phyloP scores from a whole-genome alignment of 129 eudicot genomes.

The Flaveria brownii region DNA sequence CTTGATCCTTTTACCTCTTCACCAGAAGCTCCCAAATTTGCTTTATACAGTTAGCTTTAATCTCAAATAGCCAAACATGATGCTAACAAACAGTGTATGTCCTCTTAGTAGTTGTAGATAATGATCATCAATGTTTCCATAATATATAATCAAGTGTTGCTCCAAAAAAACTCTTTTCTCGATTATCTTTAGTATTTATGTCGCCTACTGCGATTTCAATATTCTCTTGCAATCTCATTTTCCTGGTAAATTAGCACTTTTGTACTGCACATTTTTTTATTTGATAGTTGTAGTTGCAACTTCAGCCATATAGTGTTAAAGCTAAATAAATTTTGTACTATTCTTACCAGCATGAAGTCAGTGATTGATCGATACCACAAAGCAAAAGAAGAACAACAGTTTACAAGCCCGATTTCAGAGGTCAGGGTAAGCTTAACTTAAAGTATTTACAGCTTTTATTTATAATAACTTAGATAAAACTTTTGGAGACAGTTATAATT shows the following conservation, averaged over 20 bases:
- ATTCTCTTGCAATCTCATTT: background rate
- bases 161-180: no score
- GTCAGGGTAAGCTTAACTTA: constrained; percentile 54
- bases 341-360: constrained; percentile 70
- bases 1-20: no score
- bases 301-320: background rate
- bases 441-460: background rate
- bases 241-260: background rate
- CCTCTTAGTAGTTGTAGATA: background rate
- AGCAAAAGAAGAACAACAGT: constrained; percentile 64
- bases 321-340: constrained; percentile 29
- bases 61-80: background rate
- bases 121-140: background rate
- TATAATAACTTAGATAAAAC: background rate
- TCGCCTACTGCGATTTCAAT: no score
- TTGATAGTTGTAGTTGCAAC: background rate
- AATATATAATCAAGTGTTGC: no score
- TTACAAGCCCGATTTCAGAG: constrained; percentile 62
- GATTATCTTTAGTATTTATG: no score
- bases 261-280: background rate
- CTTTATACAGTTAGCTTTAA: no score
- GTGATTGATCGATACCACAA: constrained; percentile 79
- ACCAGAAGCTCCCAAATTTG: no score
- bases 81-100: background rate
- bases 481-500: background rate